Conservation (phyloP, 75 land plant species). For the Pinus tabuliformis region DNA sequence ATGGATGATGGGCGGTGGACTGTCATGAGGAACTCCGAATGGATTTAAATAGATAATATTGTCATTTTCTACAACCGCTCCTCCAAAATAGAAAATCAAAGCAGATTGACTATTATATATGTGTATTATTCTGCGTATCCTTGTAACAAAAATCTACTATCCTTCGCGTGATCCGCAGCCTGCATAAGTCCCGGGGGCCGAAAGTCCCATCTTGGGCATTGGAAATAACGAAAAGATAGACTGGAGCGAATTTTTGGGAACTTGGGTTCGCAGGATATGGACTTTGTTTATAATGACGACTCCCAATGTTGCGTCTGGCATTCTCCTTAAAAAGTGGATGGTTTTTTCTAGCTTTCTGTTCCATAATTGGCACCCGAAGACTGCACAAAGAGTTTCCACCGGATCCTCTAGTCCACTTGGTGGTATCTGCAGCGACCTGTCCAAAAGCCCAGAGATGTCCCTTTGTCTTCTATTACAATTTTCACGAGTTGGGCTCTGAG, state of each 20-base stretch:
- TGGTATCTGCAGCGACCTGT: background rate
- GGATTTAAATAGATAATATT: background rate
- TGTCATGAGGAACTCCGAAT: background rate
- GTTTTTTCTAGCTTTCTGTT: background rate
- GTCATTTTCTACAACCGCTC: background rate
- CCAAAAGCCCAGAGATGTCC: background rate
- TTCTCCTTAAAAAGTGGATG: background rate
- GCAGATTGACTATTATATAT: background rate
- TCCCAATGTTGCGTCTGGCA: background rate
- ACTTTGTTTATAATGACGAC: background rate
- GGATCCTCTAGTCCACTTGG: background rate
- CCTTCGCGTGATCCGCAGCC: background rate
- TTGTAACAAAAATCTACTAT: background rate
- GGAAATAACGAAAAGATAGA: background rate
- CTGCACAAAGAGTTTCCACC: too few species aligned
- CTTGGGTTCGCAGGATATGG: background rate
- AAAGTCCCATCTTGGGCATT: conserved; percentile 4
- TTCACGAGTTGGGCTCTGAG: background rate
- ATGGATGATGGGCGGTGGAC: background rate
- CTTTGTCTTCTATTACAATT: conserved; percentile 1
- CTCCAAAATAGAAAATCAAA: background rate
- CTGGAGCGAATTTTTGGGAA: background rate
- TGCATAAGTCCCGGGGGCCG: conserved; percentile 4
- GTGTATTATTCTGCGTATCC: background rate
- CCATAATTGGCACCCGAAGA: background rate